Base-by-base conservation (phyloP, 352 stramenopile species). In the Globisporangium recalcitrans region DNA sequence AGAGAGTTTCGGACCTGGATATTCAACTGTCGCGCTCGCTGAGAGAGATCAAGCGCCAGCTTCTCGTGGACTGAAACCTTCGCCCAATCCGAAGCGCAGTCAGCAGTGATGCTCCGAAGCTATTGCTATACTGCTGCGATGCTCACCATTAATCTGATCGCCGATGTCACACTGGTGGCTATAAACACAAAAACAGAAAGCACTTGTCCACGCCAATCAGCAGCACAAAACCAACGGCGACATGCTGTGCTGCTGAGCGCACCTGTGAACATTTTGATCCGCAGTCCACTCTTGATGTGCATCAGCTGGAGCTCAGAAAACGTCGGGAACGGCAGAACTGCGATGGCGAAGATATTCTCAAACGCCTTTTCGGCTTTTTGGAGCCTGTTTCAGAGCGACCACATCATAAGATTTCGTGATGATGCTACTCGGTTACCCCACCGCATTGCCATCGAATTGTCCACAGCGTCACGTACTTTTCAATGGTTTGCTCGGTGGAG, bases 321-420 rank as follows among this genome's bases (percentile, higher is more conserved):
- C 4, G 71, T 67, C 7, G 72, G 72, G 22, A 83, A 77, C 9
- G 74, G 74, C 9, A 77, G 63, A 14, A 88, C 58, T 46, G 78
- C 62, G 59, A 91, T 78, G 0, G 60, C 74, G 57, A 80, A 85
- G n/a, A 74, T 61, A 19, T 88, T 65, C n/a, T 47, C 58, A 67
- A 91, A 91, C 21, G 70, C 75, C 19, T 88, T 88, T 21, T 87
- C 70, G 8, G 75, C 77, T n/a, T 75, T 82, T 48, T 76, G 55
- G 10, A 88, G 24, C 55, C 78, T 88, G 40, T 19, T 32, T 19
- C 14, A 22, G 26, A 54, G 27, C 26, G 19, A 58, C 9, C 58
- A 16, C 32, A 27, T 24, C 4, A 59, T 51, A 34, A 47, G 32
- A 19, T 14, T n/a, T 42, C 34, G 19, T 46, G 22, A 11, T 9